These are phyloP conservation scores for Lactarius evosmus DNA, from an alignment of 768 basidiomycete genomes.

Conservation along the genomic window DNA sequence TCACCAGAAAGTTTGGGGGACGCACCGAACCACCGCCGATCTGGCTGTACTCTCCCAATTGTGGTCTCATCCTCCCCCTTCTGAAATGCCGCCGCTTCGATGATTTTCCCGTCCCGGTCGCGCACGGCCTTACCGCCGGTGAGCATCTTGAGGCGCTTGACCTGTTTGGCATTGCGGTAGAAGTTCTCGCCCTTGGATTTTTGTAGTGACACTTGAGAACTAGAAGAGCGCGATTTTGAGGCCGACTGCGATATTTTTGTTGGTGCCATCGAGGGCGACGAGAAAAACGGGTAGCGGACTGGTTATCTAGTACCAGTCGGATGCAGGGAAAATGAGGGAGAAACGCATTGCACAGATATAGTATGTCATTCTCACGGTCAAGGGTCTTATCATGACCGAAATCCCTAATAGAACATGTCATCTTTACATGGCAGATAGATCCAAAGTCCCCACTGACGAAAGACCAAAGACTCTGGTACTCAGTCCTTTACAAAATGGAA, in stretches of 20 bases:
- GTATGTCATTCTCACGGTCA: neutral
- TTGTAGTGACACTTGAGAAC: constrained; percentile 53
- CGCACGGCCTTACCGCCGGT: constrained; percentile 88
- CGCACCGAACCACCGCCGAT: constrained; percentile 96
- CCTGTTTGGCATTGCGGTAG: constrained; percentile 94
- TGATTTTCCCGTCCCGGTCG: constrained; percentile 88
- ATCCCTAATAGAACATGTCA: too few species aligned
- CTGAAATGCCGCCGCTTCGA: constrained; percentile 92
- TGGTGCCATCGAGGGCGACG: constrained; percentile 34
- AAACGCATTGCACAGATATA: neutral
- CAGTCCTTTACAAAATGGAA: neutral
- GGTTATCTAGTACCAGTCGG: neutral
- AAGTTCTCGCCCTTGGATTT: constrained; percentile 94
- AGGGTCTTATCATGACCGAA: too few species aligned
- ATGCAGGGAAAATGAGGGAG: neutral
- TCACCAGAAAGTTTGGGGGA: constrained; percentile 20
- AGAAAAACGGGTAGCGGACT: neutral
- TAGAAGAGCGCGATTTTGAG: constrained; percentile 38
- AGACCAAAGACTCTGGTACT: too few species aligned
- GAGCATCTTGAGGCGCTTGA: constrained; percentile 83
- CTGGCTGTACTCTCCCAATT: constrained; percentile 90
- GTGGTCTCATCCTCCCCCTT: constrained; percentile 90
- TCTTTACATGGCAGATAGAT: too few species aligned
- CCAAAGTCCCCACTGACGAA: too few species aligned
- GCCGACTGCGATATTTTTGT: constrained; percentile 35